Conservation (phyloP, 768 basidiomycete species). For the Hericium alpestre region DNA sequence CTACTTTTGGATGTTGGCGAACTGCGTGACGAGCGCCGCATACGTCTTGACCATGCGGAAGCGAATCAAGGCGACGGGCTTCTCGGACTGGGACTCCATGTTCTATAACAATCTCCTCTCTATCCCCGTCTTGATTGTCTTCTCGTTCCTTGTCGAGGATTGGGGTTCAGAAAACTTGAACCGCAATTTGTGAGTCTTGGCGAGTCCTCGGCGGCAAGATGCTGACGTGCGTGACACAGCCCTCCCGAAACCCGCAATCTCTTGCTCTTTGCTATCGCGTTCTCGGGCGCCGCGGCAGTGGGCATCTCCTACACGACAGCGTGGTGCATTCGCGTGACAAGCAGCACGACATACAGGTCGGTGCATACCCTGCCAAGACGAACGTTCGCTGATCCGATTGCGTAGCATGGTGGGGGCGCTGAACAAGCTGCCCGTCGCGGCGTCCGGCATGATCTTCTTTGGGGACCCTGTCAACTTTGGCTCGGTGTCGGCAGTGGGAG, state of each 20-base stretch:
- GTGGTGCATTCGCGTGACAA: constrained; percentile 94
- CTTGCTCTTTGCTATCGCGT: constrained; percentile 79
- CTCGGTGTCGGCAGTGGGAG: constrained; percentile 75
- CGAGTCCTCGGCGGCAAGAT: background rate
- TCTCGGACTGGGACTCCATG: constrained; percentile 98
- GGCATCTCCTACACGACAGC: constrained; percentile 98
- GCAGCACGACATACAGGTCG: constrained; percentile 96
- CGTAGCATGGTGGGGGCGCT: constrained; percentile 89
- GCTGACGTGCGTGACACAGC: constrained; percentile 38
- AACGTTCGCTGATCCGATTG: background rate
- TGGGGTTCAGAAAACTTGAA: constrained; percentile 74
- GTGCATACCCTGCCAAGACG: constrained; percentile 11
- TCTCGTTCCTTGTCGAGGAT: constrained; percentile 78
- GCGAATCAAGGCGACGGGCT: constrained; percentile 87
- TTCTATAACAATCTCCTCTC: constrained; percentile 96
- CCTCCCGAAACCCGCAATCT: constrained; percentile 71
- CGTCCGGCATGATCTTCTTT: constrained; percentile 97
- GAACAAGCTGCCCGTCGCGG: constrained; percentile 96
- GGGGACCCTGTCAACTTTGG: constrained; percentile 82
- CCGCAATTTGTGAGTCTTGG: constrained; percentile 71
- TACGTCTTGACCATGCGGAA: constrained; percentile 96
- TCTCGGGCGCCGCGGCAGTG: constrained; percentile 96
- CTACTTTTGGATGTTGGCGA: constrained; percentile 93
- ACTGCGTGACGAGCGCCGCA: constrained; percentile 81
- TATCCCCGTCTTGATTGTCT: constrained; percentile 78